Conservation (phyloP, 495 filamentous ascomycete species). For the Aspergillus hancockii region DNA sequence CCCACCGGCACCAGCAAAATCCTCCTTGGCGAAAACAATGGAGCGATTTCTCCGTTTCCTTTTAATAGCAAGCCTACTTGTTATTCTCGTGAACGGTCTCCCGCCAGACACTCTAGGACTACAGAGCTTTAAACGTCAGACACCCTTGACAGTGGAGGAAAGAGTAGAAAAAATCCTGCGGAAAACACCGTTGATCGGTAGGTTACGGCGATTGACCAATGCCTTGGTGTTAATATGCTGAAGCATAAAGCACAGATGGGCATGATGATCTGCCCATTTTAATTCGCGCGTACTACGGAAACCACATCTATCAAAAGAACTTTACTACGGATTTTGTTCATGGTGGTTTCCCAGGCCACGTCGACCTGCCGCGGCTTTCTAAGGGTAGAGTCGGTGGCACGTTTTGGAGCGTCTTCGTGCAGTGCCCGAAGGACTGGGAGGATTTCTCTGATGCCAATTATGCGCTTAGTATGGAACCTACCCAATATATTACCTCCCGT, state of each 20-base stretch:
- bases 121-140: neutral
- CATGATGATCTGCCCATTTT: conserved; percentile 86
- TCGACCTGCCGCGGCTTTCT: conserved; percentile 71
- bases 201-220: neutral
- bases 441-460: conserved; percentile 79
- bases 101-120: neutral
- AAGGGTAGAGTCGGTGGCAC: conserved; percentile 59
- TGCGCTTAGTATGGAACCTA: conserved; percentile 40
- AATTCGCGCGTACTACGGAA: conserved; percentile 66
- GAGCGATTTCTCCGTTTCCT: neutral
- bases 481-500: neutral
- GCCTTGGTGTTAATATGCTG: neutral
- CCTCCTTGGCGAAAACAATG: neutral
- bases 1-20: neutral
- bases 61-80: conserved; percentile 1
- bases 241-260: conserved; percentile 62
- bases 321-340: conserved; percentile 71
- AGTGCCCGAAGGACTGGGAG: conserved; percentile 68
- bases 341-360: conserved; percentile 67
- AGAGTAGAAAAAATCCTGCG: conserved; percentile 69
- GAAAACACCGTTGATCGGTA: conserved; percentile 80
- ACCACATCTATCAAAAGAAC: conserved; percentile 73
- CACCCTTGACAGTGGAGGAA: conserved; percentile 47
- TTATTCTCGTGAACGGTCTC: neutral
- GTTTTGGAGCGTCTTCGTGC: conserved; percentile 89